Evolutionary conservation across 805 yeast species (phyloP).

Genomic region (Cyberlindnera euphorbiiphila): DNA sequence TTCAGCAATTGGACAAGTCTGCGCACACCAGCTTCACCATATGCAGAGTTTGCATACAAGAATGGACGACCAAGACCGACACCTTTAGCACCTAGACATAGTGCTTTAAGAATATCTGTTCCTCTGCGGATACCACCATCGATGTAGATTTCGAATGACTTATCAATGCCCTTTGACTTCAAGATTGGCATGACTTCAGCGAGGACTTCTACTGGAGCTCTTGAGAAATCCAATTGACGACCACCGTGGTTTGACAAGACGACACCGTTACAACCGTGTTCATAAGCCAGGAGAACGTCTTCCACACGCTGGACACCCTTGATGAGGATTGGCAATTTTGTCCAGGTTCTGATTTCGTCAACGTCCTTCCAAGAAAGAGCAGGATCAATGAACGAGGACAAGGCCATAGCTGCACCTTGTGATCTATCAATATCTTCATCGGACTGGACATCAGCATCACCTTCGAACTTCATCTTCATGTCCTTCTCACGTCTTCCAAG

Average conservation of each 20-base stretch:
- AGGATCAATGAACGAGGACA: conserved; percentile 81
- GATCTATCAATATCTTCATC: conserved; percentile 55
- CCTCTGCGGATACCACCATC: conserved; percentile 74
- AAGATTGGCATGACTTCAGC: conserved; percentile 63
- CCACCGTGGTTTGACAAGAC: conserved; percentile 90
- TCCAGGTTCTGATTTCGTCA: conserved; percentile 47
- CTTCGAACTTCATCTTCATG: conserved; percentile 58
- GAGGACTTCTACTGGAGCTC: conserved; percentile 72
- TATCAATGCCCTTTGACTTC: conserved; percentile 41
- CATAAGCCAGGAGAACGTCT: conserved; percentile 71
- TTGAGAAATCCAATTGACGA: conserved; percentile 76
- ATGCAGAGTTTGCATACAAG: conserved; percentile 57
- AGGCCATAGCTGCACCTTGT: conserved; percentile 84
- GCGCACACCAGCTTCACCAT: conserved; percentile 62
- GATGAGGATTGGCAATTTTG: conserved; percentile 63
- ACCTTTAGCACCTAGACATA: conserved; percentile 67
- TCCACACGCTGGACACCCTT: conserved; percentile 86
- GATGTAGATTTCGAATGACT: conserved; percentile 51
- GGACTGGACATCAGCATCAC: conserved; percentile 45
- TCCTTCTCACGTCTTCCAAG: conserved; percentile 91
- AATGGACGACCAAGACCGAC: conserved; percentile 70
- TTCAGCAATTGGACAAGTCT: conserved; percentile 58
- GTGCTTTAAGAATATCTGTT: conserved; percentile 60
- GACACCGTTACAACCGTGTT: conserved; percentile 71
- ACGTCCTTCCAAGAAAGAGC: conserved; percentile 63